Conservation (phyloP, 2,329 filamentous ascomycete genomes). For the Trichoderma semiorbis region DNA sequence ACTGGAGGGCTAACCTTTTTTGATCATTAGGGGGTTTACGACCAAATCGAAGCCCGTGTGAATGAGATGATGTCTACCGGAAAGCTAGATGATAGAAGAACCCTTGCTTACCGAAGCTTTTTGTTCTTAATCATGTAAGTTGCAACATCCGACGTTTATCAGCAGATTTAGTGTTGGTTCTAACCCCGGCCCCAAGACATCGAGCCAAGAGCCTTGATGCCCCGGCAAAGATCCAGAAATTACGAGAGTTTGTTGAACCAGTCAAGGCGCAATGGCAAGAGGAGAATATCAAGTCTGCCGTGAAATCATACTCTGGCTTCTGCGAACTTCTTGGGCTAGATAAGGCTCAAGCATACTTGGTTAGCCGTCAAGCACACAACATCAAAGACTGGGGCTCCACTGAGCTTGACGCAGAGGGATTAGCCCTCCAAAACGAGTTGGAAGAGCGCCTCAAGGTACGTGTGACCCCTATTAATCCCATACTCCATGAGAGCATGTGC, state of each 20-base stretch:
- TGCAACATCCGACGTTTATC: not conserved
- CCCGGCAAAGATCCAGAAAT: slow-evolving; percentile 64
- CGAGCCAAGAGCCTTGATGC: slow-evolving; percentile 73
- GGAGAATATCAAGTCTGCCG: slow-evolving; percentile 60
- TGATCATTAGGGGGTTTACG: slow-evolving; percentile 66
- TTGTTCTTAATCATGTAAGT: slow-evolving; percentile 84
- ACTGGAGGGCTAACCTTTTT: slow-evolving; percentile 22
- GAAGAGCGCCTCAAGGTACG: slow-evolving; percentile 68
- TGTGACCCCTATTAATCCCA: not conserved
- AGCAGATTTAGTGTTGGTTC: not conserved
- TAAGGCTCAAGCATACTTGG: slow-evolving; percentile 76
- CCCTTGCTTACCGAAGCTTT: slow-evolving; percentile 83
- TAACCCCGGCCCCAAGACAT: slow-evolving; percentile 52
- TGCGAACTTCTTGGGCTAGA: slow-evolving; percentile 76
- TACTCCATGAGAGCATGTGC: not conserved
- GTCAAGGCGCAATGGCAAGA: slow-evolving; percentile 78
- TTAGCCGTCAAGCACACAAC: slow-evolving; percentile 66
- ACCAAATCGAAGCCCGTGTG: slow-evolving; percentile 78
- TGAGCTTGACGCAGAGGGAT: slow-evolving; percentile 73
- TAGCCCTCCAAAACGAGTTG: slow-evolving; percentile 73
- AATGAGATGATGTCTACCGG: slow-evolving; percentile 73
- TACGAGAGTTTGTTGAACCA: slow-evolving; percentile 77
- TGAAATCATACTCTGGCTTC: slow-evolving; percentile 76
- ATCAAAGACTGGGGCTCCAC: slow-evolving; percentile 80
- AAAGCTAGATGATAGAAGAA: slow-evolving; percentile 73